Conservation (phyloP, 495 filamentous ascomycete genomes). For the Aspergillus taichungensis region DNA sequence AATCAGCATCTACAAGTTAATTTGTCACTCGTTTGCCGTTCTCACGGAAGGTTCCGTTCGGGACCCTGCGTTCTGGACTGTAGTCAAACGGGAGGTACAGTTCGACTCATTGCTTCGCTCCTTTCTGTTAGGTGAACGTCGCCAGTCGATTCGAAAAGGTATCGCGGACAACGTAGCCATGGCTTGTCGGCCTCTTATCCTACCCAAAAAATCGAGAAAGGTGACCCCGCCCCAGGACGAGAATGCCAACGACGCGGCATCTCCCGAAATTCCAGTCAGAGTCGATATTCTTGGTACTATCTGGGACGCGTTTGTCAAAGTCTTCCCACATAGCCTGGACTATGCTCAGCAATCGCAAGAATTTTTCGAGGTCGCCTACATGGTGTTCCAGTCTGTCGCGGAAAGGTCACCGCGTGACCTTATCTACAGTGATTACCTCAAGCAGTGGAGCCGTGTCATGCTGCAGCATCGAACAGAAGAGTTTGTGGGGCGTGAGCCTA, state of each 20-base stretch:
- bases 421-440: constrained; percentile 41
- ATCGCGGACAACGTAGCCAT: constrained; percentile 29
- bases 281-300: constrained; percentile 38
- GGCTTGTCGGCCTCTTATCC: constrained; percentile 21
- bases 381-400: constrained; percentile 47
- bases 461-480: constrained; percentile 45
- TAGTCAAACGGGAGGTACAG: constrained; percentile 38
- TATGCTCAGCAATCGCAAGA: constrained; percentile 42
- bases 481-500: constrained; percentile 42
- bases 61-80: constrained; percentile 49
- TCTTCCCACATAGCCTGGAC: constrained; percentile 37
- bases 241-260: constrained; percentile 4
- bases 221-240: not conserved
- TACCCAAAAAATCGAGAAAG: constrained; percentile 17
- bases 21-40: constrained; percentile 48
- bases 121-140: constrained; percentile 27
- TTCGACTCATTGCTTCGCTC: constrained; percentile 32
- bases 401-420: constrained; percentile 41
- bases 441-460: constrained; percentile 46
- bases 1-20: constrained; percentile 26
- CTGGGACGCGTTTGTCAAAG: constrained; percentile 43
- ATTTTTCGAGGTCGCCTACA: constrained; percentile 45
- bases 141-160: constrained; percentile 25
- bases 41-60: constrained; percentile 58
- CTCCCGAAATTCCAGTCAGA: constrained; percentile 16